Evolutionary conservation across 2,329 filamentous ascomycete genomes (phyloP).

Genomic region (Aspergillus pseudoviridinutans): DNA sequence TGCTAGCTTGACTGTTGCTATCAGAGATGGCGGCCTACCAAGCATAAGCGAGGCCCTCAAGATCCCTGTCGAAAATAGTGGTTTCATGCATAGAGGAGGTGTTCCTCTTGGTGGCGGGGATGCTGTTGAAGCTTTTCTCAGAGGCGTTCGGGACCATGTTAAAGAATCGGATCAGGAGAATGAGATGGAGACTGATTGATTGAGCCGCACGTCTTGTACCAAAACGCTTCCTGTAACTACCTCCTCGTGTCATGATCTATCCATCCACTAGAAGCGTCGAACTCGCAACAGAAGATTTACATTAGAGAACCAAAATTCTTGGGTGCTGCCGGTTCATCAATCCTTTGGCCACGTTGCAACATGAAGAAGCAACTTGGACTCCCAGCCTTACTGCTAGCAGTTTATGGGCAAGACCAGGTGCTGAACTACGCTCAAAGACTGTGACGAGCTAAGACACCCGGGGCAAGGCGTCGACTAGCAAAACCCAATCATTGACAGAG

Average conservation of each 20-base stretch:
- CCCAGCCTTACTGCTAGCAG: no score
- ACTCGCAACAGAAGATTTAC: background rate
- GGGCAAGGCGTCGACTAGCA: background rate
- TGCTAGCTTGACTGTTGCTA: slow-evolving; percentile 76
- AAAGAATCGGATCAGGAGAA: slow-evolving; percentile 48
- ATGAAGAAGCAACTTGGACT: background rate
- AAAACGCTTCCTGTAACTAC: slow-evolving; percentile 9
- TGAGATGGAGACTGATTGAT: slow-evolving; percentile 44
- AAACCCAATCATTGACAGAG: background rate
- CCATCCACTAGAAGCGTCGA: background rate
- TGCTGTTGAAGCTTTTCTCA: slow-evolving; percentile 85
- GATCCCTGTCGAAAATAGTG: slow-evolving; percentile 78
- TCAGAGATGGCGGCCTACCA: slow-evolving; percentile 85
- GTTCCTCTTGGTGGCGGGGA: slow-evolving; percentile 85
- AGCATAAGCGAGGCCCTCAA: slow-evolving; percentile 83
- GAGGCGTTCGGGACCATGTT: slow-evolving; percentile 78
- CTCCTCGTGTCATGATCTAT: slow-evolving; percentile 3
- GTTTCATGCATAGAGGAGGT: slow-evolving; percentile 70
- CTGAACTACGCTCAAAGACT: background rate
- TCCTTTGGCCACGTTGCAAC: background rate
- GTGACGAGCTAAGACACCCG: background rate
- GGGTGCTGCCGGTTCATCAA: background rate
- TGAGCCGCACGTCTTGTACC: slow-evolving; percentile 4
- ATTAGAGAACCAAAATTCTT: background rate
- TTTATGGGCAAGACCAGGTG: background rate